These are phyloP conservation scores for Umbellularia californica DNA, from an alignment of 164 flowering plant genomes.

Conservation along the genomic window DNA sequence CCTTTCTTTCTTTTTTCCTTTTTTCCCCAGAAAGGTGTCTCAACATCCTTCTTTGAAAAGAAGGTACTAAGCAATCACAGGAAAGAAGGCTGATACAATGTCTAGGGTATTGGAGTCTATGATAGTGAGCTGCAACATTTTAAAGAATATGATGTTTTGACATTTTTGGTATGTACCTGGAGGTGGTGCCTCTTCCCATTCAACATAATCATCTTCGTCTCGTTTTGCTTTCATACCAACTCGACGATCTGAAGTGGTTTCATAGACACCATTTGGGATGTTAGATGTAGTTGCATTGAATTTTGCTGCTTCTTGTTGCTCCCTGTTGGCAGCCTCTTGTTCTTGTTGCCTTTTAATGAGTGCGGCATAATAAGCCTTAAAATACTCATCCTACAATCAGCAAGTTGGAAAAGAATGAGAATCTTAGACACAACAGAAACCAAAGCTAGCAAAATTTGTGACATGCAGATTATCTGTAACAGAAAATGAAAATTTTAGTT, in stretches of 20 bases:
- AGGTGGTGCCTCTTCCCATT: conserved; percentile 80
- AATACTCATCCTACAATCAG: conserved; percentile 64
- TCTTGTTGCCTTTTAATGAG: conserved; percentile 53
- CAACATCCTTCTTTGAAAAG: too few relatives aligned
- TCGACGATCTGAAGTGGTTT: conserved; percentile 42
- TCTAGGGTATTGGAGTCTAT: neutral
- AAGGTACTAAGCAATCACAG: too few relatives aligned
- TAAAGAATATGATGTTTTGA: neutral
- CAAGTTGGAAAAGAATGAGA: neutral
- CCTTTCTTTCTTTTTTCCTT: too few relatives aligned
- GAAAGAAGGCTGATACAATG: too few relatives aligned
- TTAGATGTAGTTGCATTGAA: conserved; percentile 3
- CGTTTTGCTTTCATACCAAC: conserved; percentile 85
- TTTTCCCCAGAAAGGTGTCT: too few relatives aligned
- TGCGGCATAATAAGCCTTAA: conserved; percentile 91
- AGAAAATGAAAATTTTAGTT: conserved; percentile 1
- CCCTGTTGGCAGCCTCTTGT: conserved; percentile 41
- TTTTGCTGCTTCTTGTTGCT: conserved; percentile 29
- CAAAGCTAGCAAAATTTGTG: neutral
- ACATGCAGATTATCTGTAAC: neutral
- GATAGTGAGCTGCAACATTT: neutral
- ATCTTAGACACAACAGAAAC: neutral
- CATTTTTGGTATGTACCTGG: conserved; percentile 37
- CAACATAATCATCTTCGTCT: conserved; percentile 61
- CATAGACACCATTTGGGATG: conserved; percentile 21